Conservation (phyloP, 768 basidiomycete genomes). For the Coprinopsis cinerea region DNA sequence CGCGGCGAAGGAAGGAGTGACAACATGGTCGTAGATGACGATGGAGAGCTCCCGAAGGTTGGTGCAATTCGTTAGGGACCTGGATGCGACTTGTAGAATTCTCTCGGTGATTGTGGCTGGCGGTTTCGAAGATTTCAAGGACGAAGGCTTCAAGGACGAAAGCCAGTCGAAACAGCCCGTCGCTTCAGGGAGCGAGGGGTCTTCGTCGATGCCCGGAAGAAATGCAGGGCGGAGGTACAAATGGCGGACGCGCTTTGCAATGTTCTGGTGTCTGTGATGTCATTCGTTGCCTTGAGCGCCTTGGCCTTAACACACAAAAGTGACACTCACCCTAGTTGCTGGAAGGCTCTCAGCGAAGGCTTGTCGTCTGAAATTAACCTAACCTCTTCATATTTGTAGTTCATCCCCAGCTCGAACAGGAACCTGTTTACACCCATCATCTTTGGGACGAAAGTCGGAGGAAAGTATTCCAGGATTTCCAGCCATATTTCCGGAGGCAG, state of each 20-base stretch:
- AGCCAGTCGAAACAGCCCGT: conserved; percentile 2
- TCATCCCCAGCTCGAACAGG: conserved; percentile 25
- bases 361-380: conserved; percentile 21
- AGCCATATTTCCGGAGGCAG: conserved; percentile 23
- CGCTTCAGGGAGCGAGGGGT: not conserved
- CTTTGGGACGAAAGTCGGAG: conserved; percentile 17
- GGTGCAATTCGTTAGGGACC: conserved; percentile 13
- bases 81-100: conserved; percentile 13
- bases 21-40: conserved; percentile 20
- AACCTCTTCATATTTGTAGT: conserved; percentile 25
- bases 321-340: conserved; percentile 18
- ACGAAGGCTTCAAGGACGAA: not conserved
- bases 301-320: not conserved
- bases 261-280: conserved; percentile 13
- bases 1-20: conserved; percentile 15
- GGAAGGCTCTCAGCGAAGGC: conserved; percentile 16
- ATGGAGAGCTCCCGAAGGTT: conserved; percentile 20
- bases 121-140: not conserved
- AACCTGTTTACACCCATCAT: conserved; percentile 23
- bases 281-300: not conserved
- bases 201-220: conserved; percentile 15
- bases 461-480: conserved; percentile 22
- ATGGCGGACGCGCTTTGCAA: conserved; percentile 19
- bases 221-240: conserved; percentile 24
- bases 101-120: not conserved